A percentile compares a stretch with the other conserved stretches of the same genome.
Evolutionary conservation across 495 filamentous ascomycete species (phyloP).

Genomic region (Aspergillus diversus): DNA sequence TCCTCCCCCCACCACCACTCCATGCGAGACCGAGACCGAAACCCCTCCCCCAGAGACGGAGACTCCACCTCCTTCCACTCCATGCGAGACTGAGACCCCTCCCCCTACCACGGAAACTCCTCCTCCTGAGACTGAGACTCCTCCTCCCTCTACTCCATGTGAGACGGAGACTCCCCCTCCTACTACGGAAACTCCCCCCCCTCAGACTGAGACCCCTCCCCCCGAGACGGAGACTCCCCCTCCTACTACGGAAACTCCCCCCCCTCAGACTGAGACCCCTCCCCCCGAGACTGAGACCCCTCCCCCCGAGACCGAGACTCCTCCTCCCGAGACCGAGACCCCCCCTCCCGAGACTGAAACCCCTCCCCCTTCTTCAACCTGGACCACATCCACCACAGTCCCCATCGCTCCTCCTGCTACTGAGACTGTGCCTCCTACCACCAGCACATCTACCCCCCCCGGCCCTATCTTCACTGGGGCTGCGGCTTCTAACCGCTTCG

Average conservation of each 20-base stretch:
- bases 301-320: neutral
- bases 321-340: constrained; percentile 15
- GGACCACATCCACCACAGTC: constrained; percentile 8
- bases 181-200: neutral
- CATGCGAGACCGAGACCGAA: constrained; percentile 4
- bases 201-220: neutral
- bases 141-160: neutral
- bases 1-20: neutral
- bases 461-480: constrained; percentile 16
- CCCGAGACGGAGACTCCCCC: constrained; percentile 3
- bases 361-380: constrained; percentile 4
- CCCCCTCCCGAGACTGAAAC: constrained; percentile 1
- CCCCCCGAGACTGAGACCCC: constrained; percentile 3
- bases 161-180: constrained; percentile 10
- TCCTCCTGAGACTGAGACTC: neutral
- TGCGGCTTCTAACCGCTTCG: constrained; percentile 7
- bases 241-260: neutral
- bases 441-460: constrained; percentile 1
- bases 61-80: neutral
- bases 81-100: constrained; percentile 1
- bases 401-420: constrained; percentile 6
- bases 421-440: constrained; percentile 5
- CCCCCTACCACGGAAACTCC: neutral
- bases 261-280: neutral
- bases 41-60: neutral